Conservation (phyloP, 192 early-diverging fungal species). For the Linnemannia exigua region DNA sequence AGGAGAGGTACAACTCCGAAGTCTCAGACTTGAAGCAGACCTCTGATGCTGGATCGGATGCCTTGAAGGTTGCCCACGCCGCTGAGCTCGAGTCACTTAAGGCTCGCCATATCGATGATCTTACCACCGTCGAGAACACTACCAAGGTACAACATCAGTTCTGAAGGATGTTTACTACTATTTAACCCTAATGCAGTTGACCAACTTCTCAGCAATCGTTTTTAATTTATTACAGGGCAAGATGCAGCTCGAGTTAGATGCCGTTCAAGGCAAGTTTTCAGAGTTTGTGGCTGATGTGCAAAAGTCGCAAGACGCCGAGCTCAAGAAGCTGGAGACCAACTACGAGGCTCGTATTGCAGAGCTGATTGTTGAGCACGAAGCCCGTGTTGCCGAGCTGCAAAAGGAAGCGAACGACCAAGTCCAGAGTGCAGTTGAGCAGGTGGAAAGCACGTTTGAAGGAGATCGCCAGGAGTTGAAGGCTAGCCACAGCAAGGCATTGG, state of each 20-base stretch:
- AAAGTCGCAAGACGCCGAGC: conserved; percentile 32
- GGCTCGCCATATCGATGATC: conserved; percentile 37
- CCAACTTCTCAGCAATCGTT: background rate
- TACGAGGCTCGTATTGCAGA: conserved; percentile 54
- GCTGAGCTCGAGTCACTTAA: conserved; percentile 46
- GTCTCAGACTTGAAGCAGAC: conserved; percentile 11
- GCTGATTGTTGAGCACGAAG: conserved; percentile 37
- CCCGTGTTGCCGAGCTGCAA: conserved; percentile 37
- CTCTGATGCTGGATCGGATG: conserved; percentile 15
- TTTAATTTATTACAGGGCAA: conserved; percentile 21
- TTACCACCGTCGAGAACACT: conserved; percentile 34
- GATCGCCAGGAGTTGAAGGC: conserved; percentile 43
- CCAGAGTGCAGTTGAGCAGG: conserved; percentile 50
- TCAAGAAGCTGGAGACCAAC: conserved; percentile 40
- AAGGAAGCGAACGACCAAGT: conserved; percentile 39
- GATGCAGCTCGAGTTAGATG: conserved; percentile 43
- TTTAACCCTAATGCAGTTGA: too few relatives aligned
- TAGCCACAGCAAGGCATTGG: conserved; percentile 30
- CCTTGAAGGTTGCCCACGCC: conserved; percentile 41
- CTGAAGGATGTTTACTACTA: too few relatives aligned
- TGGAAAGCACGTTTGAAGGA: conserved; percentile 47
- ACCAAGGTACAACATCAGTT: conserved; percentile 32
- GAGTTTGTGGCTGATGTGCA: conserved; percentile 44
- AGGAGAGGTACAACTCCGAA: conserved; percentile 44
- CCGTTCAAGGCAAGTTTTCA: conserved; percentile 46